Evolutionary conservation across 768 basidiomycete species (phyloP).

Genomic region (Asterophora lycoperdoides): DNA sequence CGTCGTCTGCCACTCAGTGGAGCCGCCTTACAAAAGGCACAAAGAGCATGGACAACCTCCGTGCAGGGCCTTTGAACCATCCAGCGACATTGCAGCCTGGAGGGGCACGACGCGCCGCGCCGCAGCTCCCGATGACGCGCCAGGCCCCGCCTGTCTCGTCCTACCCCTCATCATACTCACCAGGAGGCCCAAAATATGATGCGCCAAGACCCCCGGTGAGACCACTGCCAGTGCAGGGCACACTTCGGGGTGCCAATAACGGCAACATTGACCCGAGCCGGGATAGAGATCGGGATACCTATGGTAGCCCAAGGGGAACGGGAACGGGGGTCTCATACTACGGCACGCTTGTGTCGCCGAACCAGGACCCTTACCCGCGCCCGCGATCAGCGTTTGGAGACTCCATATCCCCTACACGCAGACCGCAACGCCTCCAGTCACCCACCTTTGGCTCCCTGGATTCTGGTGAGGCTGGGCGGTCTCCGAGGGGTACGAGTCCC

Average conservation of each 20-base stretch:
- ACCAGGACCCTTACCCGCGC: slow-evolving; percentile 55
- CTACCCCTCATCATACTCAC: slow-evolving; percentile 20
- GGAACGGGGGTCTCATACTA: slow-evolving; percentile 4
- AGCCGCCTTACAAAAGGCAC: slow-evolving; percentile 32
- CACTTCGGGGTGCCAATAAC: slow-evolving; percentile 21
- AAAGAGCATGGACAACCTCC: slow-evolving; percentile 61
- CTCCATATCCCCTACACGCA: slow-evolving; percentile 35
- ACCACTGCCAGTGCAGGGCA: slow-evolving; percentile 41
- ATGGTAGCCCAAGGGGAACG: slow-evolving; percentile 21
- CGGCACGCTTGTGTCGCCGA: slow-evolving; percentile 36
- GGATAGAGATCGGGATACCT: slow-evolving; percentile 23
- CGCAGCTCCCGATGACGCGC: slow-evolving; percentile 32
- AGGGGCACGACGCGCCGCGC: slow-evolving; percentile 25
- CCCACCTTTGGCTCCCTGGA: slow-evolving; percentile 35
- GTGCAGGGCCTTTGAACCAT: slow-evolving; percentile 29
- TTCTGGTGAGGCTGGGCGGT: slow-evolving; percentile 33
- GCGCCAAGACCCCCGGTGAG: slow-evolving; percentile 30
- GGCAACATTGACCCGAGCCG: slow-evolving; percentile 28
- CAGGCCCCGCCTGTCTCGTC: slow-evolving; percentile 19
- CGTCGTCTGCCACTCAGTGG: slow-evolving; percentile 28
- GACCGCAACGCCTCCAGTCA: slow-evolving; percentile 31
- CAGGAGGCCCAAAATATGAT: slow-evolving; percentile 41
- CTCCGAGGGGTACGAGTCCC: slow-evolving; percentile 37
- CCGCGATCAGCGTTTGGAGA: slow-evolving; percentile 63
- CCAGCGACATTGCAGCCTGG: slow-evolving; percentile 33